phyloP scores from a whole-genome alignment of 805 yeast species.

The Saccharomycopsis sp. region DNA sequence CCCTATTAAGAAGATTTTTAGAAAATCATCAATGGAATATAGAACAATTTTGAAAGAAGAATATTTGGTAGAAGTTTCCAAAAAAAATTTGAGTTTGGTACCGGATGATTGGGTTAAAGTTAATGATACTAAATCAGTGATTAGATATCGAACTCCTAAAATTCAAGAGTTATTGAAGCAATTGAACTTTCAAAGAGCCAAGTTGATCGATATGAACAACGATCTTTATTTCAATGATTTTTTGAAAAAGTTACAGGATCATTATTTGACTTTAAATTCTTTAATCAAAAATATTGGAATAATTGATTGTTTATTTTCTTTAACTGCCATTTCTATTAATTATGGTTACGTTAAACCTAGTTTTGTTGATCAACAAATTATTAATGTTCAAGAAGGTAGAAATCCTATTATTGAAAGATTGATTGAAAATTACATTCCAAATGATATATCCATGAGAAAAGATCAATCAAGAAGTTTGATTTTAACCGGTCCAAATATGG shows the following conservation, averaged over 20 bases:
- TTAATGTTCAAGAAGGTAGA: constrained; percentile 46
- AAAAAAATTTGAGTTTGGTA: constrained; percentile 39
- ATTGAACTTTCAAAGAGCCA: constrained; percentile 51
- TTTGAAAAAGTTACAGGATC: constrained; percentile 27
- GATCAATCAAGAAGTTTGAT: constrained; percentile 38
- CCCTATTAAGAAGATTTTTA: constrained; percentile 33
- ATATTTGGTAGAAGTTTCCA: constrained; percentile 67
- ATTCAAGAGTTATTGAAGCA: constrained; percentile 40
- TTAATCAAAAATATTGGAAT: constrained; percentile 39
- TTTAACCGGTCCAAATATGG: constrained; percentile 84
- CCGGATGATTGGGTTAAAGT: constrained; percentile 75
- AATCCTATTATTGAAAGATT: constrained; percentile 58
- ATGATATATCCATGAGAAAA: constrained; percentile 42
- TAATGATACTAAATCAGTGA: constrained; percentile 54
- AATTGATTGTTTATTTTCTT: constrained; percentile 58
- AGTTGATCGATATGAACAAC: constrained; percentile 36
- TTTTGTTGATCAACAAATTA: constrained; percentile 34
- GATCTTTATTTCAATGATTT: constrained; percentile 36
- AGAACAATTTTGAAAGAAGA: constrained; percentile 53
- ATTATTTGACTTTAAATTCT: constrained; percentile 29
- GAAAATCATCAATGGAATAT: constrained; percentile 47
- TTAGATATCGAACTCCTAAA: constrained; percentile 63
- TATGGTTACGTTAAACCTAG: constrained; percentile 40
- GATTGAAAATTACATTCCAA: constrained; percentile 46
- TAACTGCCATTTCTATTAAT: constrained; percentile 47